These are phyloP conservation scores for Aspergillus flavus DNA, from an alignment of 2,329 filamentous ascomycete species.

Conservation along the genomic window DNA sequence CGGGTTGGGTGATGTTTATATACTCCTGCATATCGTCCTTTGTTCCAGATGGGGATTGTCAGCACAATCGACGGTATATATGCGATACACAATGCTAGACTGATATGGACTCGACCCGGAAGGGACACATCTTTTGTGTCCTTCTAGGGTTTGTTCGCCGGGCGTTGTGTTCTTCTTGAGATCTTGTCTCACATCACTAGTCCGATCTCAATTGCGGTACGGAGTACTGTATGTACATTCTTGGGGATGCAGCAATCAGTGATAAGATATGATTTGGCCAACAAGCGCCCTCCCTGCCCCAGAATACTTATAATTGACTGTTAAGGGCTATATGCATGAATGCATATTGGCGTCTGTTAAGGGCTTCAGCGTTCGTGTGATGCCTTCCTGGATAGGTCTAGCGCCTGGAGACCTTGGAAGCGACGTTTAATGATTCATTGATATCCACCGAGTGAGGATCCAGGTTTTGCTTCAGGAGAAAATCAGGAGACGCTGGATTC, in stretches of 20 bases:
- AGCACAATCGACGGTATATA: neutral
- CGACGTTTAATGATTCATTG: neutral
- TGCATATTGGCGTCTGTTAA: neutral
- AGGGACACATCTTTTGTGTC: neutral
- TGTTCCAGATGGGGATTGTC: neutral
- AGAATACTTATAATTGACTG: neutral
- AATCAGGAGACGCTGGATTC: neutral
- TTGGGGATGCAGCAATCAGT: neutral
- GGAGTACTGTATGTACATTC: neutral
- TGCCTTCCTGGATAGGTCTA: neutral
- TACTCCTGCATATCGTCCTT: neutral
- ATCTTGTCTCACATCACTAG: neutral
- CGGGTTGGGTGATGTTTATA: neutral
- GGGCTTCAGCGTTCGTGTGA: neutral
- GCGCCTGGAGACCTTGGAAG: neutral
- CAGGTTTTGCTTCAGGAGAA: neutral
- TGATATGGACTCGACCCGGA: neutral
- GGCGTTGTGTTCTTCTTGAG: neutral
- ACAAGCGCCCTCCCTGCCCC: neutral
- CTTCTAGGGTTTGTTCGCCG: neutral
- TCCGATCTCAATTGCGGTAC: neutral
- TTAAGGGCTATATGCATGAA: neutral
- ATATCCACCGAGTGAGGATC: neutral
- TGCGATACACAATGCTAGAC: neutral
- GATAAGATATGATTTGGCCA: neutral